phyloP scores from a whole-genome alignment of 2,329 filamentous ascomycete species.

The Xylariaceae sp. region DNA sequence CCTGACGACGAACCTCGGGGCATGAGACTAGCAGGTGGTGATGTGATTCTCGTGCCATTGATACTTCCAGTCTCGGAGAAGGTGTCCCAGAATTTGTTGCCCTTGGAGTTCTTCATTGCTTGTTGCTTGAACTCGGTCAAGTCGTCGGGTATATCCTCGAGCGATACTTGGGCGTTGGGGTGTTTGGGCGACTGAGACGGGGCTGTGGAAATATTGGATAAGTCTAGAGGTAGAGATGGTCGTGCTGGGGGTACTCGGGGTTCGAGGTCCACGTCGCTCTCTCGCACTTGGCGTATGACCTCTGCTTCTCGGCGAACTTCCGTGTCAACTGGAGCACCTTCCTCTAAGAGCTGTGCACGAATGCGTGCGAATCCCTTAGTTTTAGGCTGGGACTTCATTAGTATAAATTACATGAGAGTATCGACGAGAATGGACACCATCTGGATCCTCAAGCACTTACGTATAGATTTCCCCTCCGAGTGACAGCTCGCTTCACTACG shows the following conservation, averaged over 20 bases:
- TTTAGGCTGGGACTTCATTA: constrained; percentile 65
- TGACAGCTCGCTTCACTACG: constrained; percentile 80
- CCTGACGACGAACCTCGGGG: constrained; percentile 58
- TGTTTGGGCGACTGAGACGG: constrained; percentile 66
- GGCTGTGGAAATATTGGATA: constrained; percentile 53
- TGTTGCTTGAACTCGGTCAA: constrained; percentile 75
- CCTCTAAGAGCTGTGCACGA: constrained; percentile 82
- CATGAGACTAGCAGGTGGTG: constrained; percentile 65
- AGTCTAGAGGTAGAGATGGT: constrained; percentile 36
- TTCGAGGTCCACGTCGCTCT: constrained; percentile 72
- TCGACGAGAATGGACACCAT: not conserved
- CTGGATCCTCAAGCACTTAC: constrained; percentile 49
- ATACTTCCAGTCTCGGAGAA: constrained; percentile 67
- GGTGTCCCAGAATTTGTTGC: constrained; percentile 72
- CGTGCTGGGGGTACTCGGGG: constrained; percentile 36
- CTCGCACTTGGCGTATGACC: constrained; percentile 90
- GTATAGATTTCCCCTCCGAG: constrained; percentile 81
- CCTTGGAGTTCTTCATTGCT: constrained; percentile 67
- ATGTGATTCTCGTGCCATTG: constrained; percentile 41
- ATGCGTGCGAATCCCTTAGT: constrained; percentile 95
- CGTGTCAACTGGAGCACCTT: constrained; percentile 80
- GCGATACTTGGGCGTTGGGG: constrained; percentile 56
- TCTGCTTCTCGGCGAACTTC: constrained; percentile 90
- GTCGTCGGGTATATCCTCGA: constrained; percentile 69
- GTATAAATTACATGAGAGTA: not conserved